A percentile compares a stretch with the other conserved stretches of the same genome.
These are phyloP conservation scores for Fusarium veterinarium DNA, from an alignment of 2,329 filamentous ascomycete genomes.

Conservation along the genomic window DNA sequence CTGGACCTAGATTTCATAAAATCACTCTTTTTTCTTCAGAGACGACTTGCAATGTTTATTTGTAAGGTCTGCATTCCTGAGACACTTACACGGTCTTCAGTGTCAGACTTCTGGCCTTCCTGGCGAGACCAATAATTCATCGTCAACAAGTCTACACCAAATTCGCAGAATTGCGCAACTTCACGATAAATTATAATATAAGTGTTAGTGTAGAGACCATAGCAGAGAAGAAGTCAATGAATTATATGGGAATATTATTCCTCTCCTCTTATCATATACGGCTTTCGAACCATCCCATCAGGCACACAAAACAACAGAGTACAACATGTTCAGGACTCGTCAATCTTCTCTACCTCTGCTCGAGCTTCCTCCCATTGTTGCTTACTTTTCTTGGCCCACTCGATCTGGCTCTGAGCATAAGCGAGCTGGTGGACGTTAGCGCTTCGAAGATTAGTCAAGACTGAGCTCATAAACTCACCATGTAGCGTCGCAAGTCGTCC, in stretches of 20 bases:
- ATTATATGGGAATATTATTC: constrained; percentile 34
- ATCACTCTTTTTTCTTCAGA: neutral
- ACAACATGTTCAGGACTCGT: constrained; percentile 59
- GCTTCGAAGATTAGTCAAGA: neutral
- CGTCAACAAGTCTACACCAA: neutral
- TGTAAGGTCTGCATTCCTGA: neutral
- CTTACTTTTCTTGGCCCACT: constrained; percentile 91
- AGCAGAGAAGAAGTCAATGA: constrained; percentile 11
- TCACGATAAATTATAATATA: neutral
- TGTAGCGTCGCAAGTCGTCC: constrained; percentile 91
- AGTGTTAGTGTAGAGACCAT: neutral
- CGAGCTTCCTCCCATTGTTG: constrained; percentile 94
- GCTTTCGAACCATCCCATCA: constrained; percentile 11
- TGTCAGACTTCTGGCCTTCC: neutral
- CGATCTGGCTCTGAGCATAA: constrained; percentile 91
- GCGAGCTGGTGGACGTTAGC: constrained; percentile 71
- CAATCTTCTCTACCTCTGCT: constrained; percentile 89
- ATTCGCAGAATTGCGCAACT: neutral
- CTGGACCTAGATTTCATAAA: neutral
- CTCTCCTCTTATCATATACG: constrained; percentile 14
- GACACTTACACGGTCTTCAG: neutral
- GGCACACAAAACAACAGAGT: neutral
- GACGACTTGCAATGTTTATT: neutral
- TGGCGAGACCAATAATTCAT: neutral
- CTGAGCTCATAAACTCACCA: constrained; percentile 72